These are phyloP conservation scores for Parietichytrium sp. DNA, from an alignment of 108 stramenopile species.

Conservation along the genomic window DNA sequence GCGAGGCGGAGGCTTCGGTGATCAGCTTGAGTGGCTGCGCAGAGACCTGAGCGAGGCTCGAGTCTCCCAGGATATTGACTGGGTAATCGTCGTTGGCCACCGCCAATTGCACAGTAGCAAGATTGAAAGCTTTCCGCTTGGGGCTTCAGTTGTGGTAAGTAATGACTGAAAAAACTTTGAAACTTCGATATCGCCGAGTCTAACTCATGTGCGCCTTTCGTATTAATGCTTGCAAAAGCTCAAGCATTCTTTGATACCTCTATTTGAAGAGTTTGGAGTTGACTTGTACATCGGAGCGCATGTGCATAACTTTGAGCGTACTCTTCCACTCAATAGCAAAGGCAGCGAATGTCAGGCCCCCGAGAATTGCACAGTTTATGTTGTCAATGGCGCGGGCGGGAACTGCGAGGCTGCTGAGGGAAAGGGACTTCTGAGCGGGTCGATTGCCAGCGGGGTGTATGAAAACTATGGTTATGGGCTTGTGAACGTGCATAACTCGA, in stretches of 20 bases:
- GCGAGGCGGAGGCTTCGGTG: constrained; percentile 56
- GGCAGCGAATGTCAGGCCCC: background rate
- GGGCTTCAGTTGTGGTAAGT: constrained; percentile 46
- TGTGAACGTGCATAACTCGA: constrained; percentile 7
- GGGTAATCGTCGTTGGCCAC: constrained; percentile 56
- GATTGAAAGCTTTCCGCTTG: background rate
- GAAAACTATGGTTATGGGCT: constrained; percentile 16
- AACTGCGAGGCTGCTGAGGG: constrained; percentile 44
- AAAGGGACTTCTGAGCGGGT: background rate
- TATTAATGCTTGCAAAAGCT: too few species aligned
- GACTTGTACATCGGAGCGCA: constrained; percentile 52
- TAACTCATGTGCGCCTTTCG: too few species aligned
- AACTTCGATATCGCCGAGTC: too few species aligned
- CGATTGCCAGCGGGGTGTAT: background rate
- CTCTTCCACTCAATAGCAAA: background rate
- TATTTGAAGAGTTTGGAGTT: constrained; percentile 43
- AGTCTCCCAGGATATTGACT: constrained; percentile 41
- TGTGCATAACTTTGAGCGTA: constrained; percentile 49
- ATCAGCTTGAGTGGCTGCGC: constrained; percentile 54
- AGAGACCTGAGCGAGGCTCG: constrained; percentile 42
- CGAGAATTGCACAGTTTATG: constrained; percentile 45
- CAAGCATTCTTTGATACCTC: too few species aligned
- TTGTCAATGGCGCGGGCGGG: constrained; percentile 57
- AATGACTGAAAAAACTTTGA: too few species aligned
- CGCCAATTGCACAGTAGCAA: constrained; percentile 46